Percentiles rank a stretch among this genome's conserved stretches.
Conservation (phyloP, 306 rosid genomes). For the Sphenostylis stenocarpa region DNA sequence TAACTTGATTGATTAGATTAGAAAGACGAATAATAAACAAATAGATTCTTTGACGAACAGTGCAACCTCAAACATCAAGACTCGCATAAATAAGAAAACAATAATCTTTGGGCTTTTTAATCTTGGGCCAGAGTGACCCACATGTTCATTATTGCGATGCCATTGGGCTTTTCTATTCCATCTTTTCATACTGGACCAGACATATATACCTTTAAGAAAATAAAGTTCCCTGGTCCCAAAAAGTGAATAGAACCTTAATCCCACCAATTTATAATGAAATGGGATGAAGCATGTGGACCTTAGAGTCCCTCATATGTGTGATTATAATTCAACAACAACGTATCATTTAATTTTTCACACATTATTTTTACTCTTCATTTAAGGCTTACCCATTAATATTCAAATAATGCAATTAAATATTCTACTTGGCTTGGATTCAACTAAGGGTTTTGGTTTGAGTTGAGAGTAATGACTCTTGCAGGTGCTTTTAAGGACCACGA, state of each 20-base stretch:
- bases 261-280: no score
- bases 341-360: no score
- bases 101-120: background rate
- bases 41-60: no score
- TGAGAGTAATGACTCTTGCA: background rate
- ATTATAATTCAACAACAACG: no score
- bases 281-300: no score
- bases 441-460: conserved; percentile 24
- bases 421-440: background rate
- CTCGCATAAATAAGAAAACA: no score
- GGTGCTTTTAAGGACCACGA: background rate
- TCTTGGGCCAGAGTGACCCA: background rate
- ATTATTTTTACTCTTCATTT: background rate
- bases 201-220: background rate
- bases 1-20: no score
- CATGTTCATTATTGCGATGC: no score
- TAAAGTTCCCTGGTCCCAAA: background rate
- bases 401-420: background rate
- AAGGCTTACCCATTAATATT: background rate
- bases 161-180: background rate
- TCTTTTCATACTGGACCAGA: background rate
- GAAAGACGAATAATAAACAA: no score
- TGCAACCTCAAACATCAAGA: no score
- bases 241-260: no score
- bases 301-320: no score